Percentiles rank a stretch among this genome's conserved stretches.
These are phyloP conservation scores for Mortierella sp. DNA, from an alignment of 371 early-diverging fungal species.

Conservation along the genomic window DNA sequence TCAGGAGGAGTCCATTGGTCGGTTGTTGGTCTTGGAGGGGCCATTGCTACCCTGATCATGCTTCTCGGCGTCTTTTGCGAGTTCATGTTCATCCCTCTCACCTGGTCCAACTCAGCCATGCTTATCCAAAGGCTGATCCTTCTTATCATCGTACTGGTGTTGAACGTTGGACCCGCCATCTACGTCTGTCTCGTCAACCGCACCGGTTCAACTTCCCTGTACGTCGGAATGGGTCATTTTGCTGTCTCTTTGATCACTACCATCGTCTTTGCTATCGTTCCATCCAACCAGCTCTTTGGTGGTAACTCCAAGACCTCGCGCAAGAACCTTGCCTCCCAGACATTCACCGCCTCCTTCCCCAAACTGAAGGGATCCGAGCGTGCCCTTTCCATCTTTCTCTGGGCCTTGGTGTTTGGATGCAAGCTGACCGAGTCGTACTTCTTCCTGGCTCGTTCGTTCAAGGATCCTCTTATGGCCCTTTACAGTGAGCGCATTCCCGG, in stretches of 20 bases:
- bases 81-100: conserved; percentile 75
- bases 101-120: conserved; percentile 71
- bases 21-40: conserved; percentile 81
- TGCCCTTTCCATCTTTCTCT: conserved; percentile 79
- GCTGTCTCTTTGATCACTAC: conserved; percentile 76
- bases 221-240: conserved; percentile 77
- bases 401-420: conserved; percentile 82
- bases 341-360: conserved; percentile 86
- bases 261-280: conserved; percentile 74
- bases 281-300: conserved; percentile 76
- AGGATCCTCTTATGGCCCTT: conserved; percentile 80
- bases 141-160: conserved; percentile 70
- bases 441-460: conserved; percentile 85
- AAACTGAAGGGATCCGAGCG: conserved; percentile 78
- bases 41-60: conserved; percentile 76
- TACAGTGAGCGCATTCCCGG: conserved; percentile 67
- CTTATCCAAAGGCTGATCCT: conserved; percentile 71
- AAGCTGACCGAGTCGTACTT: conserved; percentile 88
- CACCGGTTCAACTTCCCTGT: conserved; percentile 61
- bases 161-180: conserved; percentile 77
- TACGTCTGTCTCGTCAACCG: conserved; percentile 66
- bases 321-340: conserved; percentile 70
- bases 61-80: conserved; percentile 78
- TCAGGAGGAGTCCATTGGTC: conserved; percentile 72
- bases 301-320: conserved; percentile 59